Evolutionary conservation across 192 early-diverging fungal species (phyloP), one percentile per base, ranked within the genome.

Genomic region (Backusella australiensis): DNA sequence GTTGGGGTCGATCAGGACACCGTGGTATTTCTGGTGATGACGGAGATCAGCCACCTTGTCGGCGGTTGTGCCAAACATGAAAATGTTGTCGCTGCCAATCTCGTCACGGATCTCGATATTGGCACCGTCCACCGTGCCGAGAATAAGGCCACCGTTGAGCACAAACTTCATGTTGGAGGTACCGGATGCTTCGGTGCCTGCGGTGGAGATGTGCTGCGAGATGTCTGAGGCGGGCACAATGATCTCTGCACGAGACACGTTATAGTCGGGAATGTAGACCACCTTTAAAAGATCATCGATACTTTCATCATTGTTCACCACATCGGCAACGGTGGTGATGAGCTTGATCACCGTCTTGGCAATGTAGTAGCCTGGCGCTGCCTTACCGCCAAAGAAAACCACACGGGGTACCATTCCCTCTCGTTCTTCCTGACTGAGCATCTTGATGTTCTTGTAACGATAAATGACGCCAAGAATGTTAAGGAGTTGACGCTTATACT

Each of bases 91-190:
- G 67, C 94, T 91, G 26, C 96, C 96, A 81, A 97, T 91, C 81
- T 98, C 97, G 80, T 99, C 97, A 77, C 91, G 91, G 84, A 98
- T 99, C 81, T 98, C 98, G 86, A 98, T 96, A 84, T 99, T 99
- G 78, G 98, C 98, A 67, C 96, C 97, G 71, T 99, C 97, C 36
- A 99, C 92, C 1, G 96, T 99, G 72, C 98, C 98, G 36, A 99
- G 88, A 80, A 99, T 99, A 69, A 98, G 84, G 74, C 98, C 98
- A 75, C 98, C 97, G 83, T 99, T 99, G 46, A 99, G 84, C 53
- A 98, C 96, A 88, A 99, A 99, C 88, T 99, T 99, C 97, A 99
- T 99, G 89, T 99, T 99, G 19, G 96, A 98, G 6, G 98, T 99
- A 46, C 98, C 98, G 19, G 96, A 98, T 23, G 97, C 98, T 85